These are phyloP conservation scores for Verbena officinalis DNA, from an alignment of 257 asterid species.

Conservation along the genomic window DNA sequence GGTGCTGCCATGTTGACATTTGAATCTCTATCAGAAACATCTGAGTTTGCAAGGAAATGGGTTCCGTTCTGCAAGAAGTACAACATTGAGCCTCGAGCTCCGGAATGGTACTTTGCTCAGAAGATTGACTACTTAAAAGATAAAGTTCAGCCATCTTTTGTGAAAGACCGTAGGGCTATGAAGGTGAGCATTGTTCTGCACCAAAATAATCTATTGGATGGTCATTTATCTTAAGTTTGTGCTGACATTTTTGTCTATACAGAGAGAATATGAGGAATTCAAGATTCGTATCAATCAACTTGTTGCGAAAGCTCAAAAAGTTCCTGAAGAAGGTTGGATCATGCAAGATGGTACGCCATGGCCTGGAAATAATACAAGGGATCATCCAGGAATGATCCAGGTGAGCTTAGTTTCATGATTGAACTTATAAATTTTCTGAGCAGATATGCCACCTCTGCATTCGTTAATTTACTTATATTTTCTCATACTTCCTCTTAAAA, in stretches of 20 bases:
- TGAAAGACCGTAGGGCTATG: constrained; percentile 97
- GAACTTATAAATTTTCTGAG: constrained; percentile 11
- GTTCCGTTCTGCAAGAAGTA: constrained; percentile 94
- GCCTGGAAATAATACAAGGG: constrained; percentile 65
- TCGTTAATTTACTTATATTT: constrained; percentile 4
- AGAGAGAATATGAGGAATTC: constrained; percentile 89
- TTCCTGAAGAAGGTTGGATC: constrained; percentile 79
- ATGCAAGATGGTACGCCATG: constrained; percentile 72
- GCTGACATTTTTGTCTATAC: constrained; percentile 34
- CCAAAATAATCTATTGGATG: constrained; percentile 3
- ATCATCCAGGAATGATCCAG: constrained; percentile 86
- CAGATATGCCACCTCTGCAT: constrained; percentile 16
- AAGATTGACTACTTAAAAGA: constrained; percentile 91
- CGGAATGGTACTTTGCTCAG: constrained; percentile 93
- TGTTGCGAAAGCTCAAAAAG: constrained; percentile 71
- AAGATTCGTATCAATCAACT: constrained; percentile 69
- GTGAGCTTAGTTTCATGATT: constrained; percentile 36
- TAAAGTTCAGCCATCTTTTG: constrained; percentile 91
- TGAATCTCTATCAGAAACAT: constrained; percentile 90
- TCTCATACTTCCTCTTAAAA: constrained; percentile 19
- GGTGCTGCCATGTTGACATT: constrained; percentile 95
- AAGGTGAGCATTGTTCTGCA: constrained; percentile 52
- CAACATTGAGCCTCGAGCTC: constrained; percentile 94
- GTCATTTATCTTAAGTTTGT: constrained; percentile 31
- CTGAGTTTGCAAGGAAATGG: constrained; percentile 95